phyloP scores from a whole-genome alignment of 2,329 filamentous ascomycete genomes.

The Botrytis hyacinthi region DNA sequence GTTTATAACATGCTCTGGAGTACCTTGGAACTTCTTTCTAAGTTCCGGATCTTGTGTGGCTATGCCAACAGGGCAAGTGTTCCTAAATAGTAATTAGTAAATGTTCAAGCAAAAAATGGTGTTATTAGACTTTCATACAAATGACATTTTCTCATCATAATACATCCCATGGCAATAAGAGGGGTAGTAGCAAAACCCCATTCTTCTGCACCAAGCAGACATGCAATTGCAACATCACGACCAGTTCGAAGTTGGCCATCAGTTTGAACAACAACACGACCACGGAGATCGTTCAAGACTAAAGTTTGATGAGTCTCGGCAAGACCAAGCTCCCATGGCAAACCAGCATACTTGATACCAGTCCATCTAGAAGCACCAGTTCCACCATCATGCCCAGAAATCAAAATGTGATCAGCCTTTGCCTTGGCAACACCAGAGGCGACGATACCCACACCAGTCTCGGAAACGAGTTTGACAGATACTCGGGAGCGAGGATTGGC shows the following conservation, averaged over 20 bases:
- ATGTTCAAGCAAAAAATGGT: background rate
- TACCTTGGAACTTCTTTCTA: conserved; percentile 88
- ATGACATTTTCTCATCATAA: conserved; percentile 76
- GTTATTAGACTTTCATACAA: conserved; percentile 46
- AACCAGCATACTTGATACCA: conserved; percentile 96
- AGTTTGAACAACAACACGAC: conserved; percentile 92
- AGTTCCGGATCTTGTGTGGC: conserved; percentile 94
- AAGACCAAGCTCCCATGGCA: conserved; percentile 94
- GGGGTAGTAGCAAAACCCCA: conserved; percentile 96
- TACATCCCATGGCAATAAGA: conserved; percentile 93
- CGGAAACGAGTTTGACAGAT: conserved; percentile 95
- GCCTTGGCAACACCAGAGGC: conserved; percentile 97
- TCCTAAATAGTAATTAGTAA: conserved; percentile 41
- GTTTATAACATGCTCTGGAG: conserved; percentile 95
- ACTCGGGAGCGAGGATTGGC: conserved; percentile 88
- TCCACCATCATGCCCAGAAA: conserved; percentile 94
- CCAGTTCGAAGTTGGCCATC: conserved; percentile 93
- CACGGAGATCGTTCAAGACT: conserved; percentile 91
- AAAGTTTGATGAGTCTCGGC: conserved; percentile 96
- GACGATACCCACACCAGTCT: conserved; percentile 96
- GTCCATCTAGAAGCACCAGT: conserved; percentile 97
- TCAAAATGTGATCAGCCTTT: conserved; percentile 94
- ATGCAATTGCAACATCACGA: conserved; percentile 90
- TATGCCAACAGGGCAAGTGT: conserved; percentile 72
- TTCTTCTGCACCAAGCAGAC: conserved; percentile 94